These are phyloP conservation scores for Epichloe scottii DNA, from an alignment of 2,329 filamentous ascomycete genomes.

Conservation along the genomic window DNA sequence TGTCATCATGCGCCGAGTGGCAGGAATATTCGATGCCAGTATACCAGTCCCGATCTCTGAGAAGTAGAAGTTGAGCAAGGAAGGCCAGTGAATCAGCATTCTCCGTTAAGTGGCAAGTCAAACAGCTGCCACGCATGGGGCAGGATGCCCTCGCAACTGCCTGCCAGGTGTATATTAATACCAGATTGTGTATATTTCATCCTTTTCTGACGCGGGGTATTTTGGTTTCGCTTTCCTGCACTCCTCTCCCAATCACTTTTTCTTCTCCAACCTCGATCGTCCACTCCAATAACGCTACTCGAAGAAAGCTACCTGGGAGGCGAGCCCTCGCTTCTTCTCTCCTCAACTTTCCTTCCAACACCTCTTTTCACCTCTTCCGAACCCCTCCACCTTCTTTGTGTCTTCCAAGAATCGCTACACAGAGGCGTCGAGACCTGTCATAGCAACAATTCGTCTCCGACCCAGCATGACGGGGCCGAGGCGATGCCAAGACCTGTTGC, in stretches of 20 bases:
- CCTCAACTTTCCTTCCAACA: background rate
- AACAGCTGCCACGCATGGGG: conserved; percentile 1
- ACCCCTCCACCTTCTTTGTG: background rate
- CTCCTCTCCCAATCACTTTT: conserved; percentile 1
- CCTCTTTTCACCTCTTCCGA: background rate
- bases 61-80: background rate
- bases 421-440: background rate
- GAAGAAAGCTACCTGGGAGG: background rate
- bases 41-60: no score
- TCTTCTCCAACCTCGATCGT: background rate
- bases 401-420: background rate
- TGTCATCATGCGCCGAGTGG: no score
- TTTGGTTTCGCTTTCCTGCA: conserved; percentile 2
- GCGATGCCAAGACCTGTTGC: background rate
- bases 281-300: background rate
- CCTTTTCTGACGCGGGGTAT: background rate
- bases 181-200: background rate
- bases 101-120: background rate
- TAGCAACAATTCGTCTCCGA: conserved; percentile 5
- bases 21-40: no score
- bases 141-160: conserved; percentile 4
- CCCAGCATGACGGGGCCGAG: conserved; percentile 5
- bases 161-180: conserved; percentile 2
- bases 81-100: background rate
- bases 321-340: background rate